Percentiles rank a stretch among this genome's conserved stretches.
Conservation (phyloP, 1,139 yeast species). For the Pichia sp. region DNA sequence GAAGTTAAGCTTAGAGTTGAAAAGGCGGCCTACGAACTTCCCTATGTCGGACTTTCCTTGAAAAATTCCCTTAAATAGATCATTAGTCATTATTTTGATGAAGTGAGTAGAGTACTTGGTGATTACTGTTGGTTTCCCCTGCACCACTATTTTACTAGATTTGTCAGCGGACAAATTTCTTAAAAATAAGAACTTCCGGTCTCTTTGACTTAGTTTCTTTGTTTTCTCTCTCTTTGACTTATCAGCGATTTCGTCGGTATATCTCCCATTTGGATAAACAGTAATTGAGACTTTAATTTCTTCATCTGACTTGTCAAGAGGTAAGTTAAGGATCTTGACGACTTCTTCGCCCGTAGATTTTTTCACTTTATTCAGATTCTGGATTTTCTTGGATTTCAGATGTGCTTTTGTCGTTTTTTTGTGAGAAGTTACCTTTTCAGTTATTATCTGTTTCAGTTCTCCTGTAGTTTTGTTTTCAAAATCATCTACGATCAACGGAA, state of each 20-base stretch:
- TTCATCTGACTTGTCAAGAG: constrained; percentile 5
- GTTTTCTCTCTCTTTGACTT: not conserved
- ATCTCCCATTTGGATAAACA: constrained; percentile 18
- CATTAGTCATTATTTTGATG: constrained; percentile 8
- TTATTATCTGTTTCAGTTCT: not conserved
- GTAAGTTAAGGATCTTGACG: constrained; percentile 8
- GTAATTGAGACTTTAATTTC: constrained; percentile 11
- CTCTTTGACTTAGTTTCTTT: constrained; percentile 10
- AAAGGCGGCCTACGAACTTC: constrained; percentile 7
- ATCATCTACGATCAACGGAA: not conserved
- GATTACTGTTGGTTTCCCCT: not conserved
- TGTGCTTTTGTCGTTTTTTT: not conserved
- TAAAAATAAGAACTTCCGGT: constrained; percentile 13
- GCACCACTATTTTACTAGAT: not conserved
- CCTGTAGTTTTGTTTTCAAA: not conserved
- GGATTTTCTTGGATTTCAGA: not conserved
- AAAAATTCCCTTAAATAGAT: constrained; percentile 15
- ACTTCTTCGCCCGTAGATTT: constrained; percentile 4
- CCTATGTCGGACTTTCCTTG: constrained; percentile 11
- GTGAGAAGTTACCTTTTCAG: not conserved
- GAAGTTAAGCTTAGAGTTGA: constrained; percentile 7
- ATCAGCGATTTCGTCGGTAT: not conserved
- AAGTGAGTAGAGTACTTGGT: constrained; percentile 5
- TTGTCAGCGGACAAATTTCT: constrained; percentile 1
- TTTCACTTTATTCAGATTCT: not conserved